Evolutionary conservation across 1,284 basidiomycete genomes (phyloP).

Genomic region (Ustilago curta): DNA sequence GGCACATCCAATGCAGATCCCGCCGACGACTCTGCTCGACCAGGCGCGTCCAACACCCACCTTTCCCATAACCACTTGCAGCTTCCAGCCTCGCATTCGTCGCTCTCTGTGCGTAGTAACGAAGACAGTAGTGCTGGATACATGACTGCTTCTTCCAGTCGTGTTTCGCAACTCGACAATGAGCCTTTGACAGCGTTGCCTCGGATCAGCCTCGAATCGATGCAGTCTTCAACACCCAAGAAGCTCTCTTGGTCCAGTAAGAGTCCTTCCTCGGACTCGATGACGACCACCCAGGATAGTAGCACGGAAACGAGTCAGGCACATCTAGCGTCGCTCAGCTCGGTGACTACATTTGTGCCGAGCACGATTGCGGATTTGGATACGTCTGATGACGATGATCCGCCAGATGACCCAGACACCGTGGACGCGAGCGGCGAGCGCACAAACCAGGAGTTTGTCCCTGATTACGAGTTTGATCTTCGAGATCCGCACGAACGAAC

Average conservation of each 20-base stretch:
- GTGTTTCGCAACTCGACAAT: slow-evolving; percentile 24
- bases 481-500: slow-evolving; percentile 33
- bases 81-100: slow-evolving; percentile 25
- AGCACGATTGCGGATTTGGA: slow-evolving; percentile 12
- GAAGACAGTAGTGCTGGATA: slow-evolving; percentile 27
- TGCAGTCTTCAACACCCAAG: slow-evolving; percentile 26
- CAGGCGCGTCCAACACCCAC: slow-evolving; percentile 1
- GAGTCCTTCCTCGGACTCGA: slow-evolving; percentile 18
- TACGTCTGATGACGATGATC: slow-evolving; percentile 19
- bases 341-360: slow-evolving; percentile 45
- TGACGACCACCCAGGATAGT: neutral
- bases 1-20: neutral
- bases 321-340: slow-evolving; percentile 22
- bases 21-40: slow-evolving; percentile 2
- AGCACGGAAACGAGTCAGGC: slow-evolving; percentile 9
- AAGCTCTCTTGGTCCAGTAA: neutral
- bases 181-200: slow-evolving; percentile 24
- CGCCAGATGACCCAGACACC: neutral
- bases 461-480: slow-evolving; percentile 35
- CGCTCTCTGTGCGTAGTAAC: slow-evolving; percentile 29
- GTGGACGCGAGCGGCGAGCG: neutral
- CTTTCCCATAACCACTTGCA: slow-evolving; percentile 7
- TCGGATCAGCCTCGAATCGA: slow-evolving; percentile 11
- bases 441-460: slow-evolving; percentile 4
- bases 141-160: slow-evolving; percentile 33